phyloP scores from a whole-genome alignment of 192 early-diverging fungal genomes.

The Entomortierella beljakovae region DNA sequence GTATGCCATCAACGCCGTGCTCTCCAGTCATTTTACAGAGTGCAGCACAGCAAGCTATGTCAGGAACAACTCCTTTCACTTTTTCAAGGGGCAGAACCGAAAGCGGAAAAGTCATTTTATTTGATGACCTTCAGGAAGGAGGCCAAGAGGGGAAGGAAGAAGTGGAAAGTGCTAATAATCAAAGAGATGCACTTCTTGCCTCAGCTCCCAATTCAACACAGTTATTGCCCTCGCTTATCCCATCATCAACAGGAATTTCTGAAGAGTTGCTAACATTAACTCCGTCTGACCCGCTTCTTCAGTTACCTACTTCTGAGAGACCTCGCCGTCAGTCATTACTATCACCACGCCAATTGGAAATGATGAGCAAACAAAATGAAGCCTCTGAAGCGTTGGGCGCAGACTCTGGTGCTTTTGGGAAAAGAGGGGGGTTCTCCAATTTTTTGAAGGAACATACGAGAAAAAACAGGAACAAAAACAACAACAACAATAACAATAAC shows the following conservation, averaged over 20 bases:
- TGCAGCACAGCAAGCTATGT: background rate
- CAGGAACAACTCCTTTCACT: background rate
- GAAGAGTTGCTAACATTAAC: background rate
- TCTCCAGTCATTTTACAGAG: background rate
- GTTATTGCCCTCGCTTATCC: background rate
- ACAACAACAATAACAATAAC: conserved; percentile 3
- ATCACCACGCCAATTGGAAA: conserved; percentile 17
- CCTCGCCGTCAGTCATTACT: conserved; percentile 23
- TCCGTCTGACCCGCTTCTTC: background rate
- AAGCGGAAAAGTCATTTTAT: background rate
- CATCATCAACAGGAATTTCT: no score
- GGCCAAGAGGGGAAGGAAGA: background rate
- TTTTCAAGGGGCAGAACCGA: background rate
- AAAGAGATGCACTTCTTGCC: background rate
- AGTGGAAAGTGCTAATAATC: background rate
- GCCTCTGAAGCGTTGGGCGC: background rate
- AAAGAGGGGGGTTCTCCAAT: conserved; percentile 1
- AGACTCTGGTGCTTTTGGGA: background rate
- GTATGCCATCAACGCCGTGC: conserved; percentile 13
- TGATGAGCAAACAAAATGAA: conserved; percentile 4
- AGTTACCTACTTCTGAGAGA: background rate
- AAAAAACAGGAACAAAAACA: background rate
- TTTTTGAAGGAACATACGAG: conserved; percentile 9
- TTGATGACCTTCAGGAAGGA: background rate
- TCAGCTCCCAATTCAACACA: no score